Base-by-base conservation (phyloP, 2,329 filamentous ascomycete genomes). In the Cladosporium phlei region DNA sequence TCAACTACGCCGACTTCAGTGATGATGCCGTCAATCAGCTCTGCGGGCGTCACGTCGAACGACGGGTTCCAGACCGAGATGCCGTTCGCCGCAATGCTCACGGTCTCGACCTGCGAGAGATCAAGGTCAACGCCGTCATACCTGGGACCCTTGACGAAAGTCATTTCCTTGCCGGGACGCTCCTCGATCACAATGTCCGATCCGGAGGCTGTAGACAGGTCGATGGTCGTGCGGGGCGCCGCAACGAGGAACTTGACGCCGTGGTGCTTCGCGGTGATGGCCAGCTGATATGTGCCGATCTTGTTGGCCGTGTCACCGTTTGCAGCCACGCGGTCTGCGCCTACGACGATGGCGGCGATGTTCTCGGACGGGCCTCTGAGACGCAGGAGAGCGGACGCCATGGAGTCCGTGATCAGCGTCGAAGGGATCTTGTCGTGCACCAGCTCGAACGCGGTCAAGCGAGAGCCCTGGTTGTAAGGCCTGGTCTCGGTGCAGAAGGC, bases 261-360 rank as follows among this genome's bases (percentile, higher is more conserved):
- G 60, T 98, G 93, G 60, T 90, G 75, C 55, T 78, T 83, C 17
- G 93, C 93, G 22, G 95, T 76, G n/a, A 97, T 89, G 3, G 93
- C 89, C 3, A 98, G 77, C 46, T 84, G 79, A 65, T 98, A 97
- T 0, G 93, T 98, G 42, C 93, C 93, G 52, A 98, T 94, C 73
- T 98, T 98, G 73, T 98, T 98, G 47, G 93, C 93, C 0, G 93
- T 97, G 69, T 98, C 93, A 22, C 93, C 93, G 60, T 98, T 98
- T 40, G 89, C 86, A 24, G 91, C 93, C 11, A 98, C 93, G 47
- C 93, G 82, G 66, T 98, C 93, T 2, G 93, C 93, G 21, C 93
- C 93, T 0, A 98, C 93, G 22, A 98, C 84, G 42, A 98, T 87
- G 5, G 89, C 91, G 5, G 81, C 78, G 50, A 98, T 86, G 59